phyloP scores from a whole-genome alignment of 805 yeast genomes.

The Priceomyces castillae region DNA sequence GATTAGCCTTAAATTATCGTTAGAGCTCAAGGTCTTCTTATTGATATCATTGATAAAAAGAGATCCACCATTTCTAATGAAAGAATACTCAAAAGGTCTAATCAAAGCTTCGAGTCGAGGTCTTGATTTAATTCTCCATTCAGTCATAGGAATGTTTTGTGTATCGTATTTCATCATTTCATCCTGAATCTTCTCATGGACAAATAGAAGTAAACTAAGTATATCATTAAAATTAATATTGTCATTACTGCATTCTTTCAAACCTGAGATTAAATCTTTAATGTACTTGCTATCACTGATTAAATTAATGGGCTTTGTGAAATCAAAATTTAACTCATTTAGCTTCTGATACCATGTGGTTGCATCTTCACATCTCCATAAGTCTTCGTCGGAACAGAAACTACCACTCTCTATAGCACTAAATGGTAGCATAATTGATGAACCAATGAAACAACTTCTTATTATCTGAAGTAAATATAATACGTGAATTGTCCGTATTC shows the following conservation, averaged over 20 bases:
- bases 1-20: constrained; percentile 59
- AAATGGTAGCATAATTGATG: constrained; percentile 36
- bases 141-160: constrained; percentile 47
- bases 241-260: constrained; percentile 40
- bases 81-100: constrained; percentile 66
- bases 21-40: constrained; percentile 45
- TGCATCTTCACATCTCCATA: constrained; percentile 56
- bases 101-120: constrained; percentile 58
- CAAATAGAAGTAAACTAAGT: constrained; percentile 56
- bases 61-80: constrained; percentile 61
- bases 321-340: constrained; percentile 2
- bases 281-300: constrained; percentile 55
- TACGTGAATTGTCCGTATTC: constrained; percentile 53
- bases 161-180: constrained; percentile 39
- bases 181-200: constrained; percentile 63
- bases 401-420: constrained; percentile 60
- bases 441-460: constrained; percentile 45
- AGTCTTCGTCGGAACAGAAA: constrained; percentile 55
- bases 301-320: constrained; percentile 38
- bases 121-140: constrained; percentile 64
- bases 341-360: constrained; percentile 48
- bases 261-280: constrained; percentile 43
- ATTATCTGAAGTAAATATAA: constrained; percentile 50
- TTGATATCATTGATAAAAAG: constrained; percentile 52
- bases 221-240: constrained; percentile 48